Evolutionary conservation across 495 filamentous ascomycete species (phyloP).

Genomic region (Hypoxylon fuscum): DNA sequence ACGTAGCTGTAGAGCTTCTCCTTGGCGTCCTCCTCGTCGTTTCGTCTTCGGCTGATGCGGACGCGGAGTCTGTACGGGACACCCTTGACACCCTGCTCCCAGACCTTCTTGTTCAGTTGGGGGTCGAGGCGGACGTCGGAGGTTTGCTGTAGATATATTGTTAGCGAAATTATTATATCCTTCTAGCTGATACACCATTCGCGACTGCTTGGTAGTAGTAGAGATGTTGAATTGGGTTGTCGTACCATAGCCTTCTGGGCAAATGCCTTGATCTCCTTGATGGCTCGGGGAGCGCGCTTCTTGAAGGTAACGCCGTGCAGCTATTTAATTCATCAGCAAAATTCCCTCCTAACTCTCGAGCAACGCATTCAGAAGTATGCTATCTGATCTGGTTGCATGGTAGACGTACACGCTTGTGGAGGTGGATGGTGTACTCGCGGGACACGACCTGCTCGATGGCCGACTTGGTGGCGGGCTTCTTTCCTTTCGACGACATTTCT

Average conservation of each 20-base stretch:
- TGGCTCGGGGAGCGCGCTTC: conserved; percentile 96
- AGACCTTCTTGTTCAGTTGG: conserved; percentile 99
- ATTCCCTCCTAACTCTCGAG: conserved; percentile 15
- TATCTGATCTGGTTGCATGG: conserved; percentile 45
- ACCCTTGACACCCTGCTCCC: conserved; percentile 98
- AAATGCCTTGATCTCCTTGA: conserved; percentile 98
- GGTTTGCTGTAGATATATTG: conserved; percentile 74
- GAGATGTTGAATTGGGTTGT: conserved; percentile 17
- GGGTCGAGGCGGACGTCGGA: conserved; percentile 97
- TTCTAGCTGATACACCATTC: background rate
- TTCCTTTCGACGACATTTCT: conserved; percentile 79
- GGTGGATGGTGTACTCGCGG: conserved; percentile 99
- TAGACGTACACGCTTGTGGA: conserved; percentile 97
- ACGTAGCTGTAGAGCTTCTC: conserved; percentile 99
- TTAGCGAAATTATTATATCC: conserved; percentile 32
- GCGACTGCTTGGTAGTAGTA: background rate
- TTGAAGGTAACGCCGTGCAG: conserved; percentile 98
- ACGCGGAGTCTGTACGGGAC: conserved; percentile 95
- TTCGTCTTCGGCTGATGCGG: conserved; percentile 98
- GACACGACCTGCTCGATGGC: conserved; percentile 98
- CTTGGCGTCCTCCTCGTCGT: conserved; percentile 99
- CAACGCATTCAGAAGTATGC: conserved; percentile 20
- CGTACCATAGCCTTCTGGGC: conserved; percentile 94
- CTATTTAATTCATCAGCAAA: conserved; percentile 60
- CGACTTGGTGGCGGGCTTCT: conserved; percentile 77